Conservation (phyloP, 345 rosid species). For the Tarenaya hassleriana region DNA sequence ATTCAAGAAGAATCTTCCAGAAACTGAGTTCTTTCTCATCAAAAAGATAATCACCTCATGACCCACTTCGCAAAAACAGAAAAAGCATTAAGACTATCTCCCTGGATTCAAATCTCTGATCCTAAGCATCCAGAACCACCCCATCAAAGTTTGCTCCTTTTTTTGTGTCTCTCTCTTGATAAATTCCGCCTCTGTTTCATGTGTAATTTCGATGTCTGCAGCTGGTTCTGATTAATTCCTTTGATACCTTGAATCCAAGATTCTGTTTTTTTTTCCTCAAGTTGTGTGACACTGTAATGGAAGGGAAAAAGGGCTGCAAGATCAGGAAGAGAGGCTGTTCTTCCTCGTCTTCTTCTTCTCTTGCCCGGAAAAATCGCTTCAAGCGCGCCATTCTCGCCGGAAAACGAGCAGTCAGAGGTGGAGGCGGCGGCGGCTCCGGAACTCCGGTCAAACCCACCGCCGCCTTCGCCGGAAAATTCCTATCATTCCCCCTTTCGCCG, state of each 20-base stretch:
- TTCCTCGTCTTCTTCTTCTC: constrained; percentile 77
- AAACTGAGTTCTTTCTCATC: constrained; percentile 8
- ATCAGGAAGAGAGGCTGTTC: constrained; percentile 88
- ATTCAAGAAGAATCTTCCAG: constrained; percentile 22
- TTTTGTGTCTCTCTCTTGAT: constrained; percentile 6
- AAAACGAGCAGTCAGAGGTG: constrained; percentile 27
- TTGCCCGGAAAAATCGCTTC: constrained; percentile 57
- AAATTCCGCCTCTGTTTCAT: neutral
- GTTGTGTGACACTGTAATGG: constrained; percentile 25
- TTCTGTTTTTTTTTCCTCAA: too few species aligned
- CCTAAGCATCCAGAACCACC: neutral
- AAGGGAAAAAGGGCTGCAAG: constrained; percentile 45
- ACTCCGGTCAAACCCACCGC: constrained; percentile 59
- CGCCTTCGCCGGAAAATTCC: constrained; percentile 33
- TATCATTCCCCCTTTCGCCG: constrained; percentile 22
- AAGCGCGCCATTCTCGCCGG: constrained; percentile 74
- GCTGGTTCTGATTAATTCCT: neutral
- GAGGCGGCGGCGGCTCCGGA: constrained; percentile 42
- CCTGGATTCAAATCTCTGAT: too few species aligned
- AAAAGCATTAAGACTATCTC: too few species aligned
- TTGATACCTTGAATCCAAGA: too few species aligned
- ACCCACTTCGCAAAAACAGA: constrained; percentile 17
- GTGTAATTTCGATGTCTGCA: neutral
- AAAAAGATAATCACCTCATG: constrained; percentile 17
- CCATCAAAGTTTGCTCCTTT: neutral